These are phyloP conservation scores for Botrytis hyacinthi DNA, from an alignment of 2,329 filamentous ascomycete genomes.

Conservation along the genomic window DNA sequence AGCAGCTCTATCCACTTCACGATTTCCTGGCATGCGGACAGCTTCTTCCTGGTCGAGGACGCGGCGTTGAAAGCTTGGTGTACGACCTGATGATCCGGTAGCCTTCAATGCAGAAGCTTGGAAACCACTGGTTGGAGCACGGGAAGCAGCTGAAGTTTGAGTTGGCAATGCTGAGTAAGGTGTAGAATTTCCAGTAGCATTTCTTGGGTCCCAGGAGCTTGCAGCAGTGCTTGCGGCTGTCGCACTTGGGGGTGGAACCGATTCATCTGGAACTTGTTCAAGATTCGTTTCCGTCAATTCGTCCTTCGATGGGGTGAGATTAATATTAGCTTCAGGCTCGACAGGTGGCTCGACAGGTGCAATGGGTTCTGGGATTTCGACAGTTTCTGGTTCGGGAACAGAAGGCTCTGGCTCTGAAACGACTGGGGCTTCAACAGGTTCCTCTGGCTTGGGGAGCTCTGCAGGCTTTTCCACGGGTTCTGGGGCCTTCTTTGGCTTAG, in stretches of 20 bases:
- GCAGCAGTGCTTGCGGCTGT: constrained; percentile 87
- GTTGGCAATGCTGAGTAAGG: constrained; percentile 64
- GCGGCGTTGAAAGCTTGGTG: constrained; percentile 78
- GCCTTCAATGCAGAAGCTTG: constrained; percentile 82
- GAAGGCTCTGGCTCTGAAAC: constrained; percentile 41
- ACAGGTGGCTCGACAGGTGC: constrained; percentile 33
- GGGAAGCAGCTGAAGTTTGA: constrained; percentile 50
- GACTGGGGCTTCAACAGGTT: constrained; percentile 37
- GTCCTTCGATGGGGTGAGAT: constrained; percentile 70
- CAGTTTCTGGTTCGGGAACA: constrained; percentile 40
- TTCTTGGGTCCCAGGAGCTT: constrained; percentile 76
- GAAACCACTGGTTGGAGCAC: constrained; percentile 66
- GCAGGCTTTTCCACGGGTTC: constrained; percentile 39
- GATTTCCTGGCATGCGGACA: constrained; percentile 96
- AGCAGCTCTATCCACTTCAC: constrained; percentile 86
- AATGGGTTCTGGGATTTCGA: constrained; percentile 37
- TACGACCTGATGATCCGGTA: constrained; percentile 59
- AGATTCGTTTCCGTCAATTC: constrained; percentile 90
- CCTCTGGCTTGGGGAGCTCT: constrained; percentile 29
- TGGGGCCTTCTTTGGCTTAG: constrained; percentile 51
- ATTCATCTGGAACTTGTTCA: constrained; percentile 82
- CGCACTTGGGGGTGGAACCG: constrained; percentile 71
- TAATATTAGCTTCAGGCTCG: constrained; percentile 43
- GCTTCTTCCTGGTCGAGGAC: constrained; percentile 94
- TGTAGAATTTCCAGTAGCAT: constrained; percentile 58